phyloP scores from a whole-genome alignment of 495 filamentous ascomycete species.

The Hypoxylon trugodes region DNA sequence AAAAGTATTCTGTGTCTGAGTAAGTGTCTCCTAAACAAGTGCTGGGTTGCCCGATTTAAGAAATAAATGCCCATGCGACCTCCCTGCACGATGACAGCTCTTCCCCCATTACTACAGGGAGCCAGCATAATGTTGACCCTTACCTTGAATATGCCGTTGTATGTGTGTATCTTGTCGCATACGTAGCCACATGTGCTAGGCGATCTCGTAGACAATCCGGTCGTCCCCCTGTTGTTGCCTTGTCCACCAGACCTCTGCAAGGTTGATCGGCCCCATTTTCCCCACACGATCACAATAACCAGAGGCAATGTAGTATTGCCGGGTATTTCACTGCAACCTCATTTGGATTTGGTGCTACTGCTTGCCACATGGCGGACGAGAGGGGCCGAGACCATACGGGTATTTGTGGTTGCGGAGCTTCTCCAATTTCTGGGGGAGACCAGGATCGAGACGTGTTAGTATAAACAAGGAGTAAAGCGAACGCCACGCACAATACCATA shows the following conservation, averaged over 20 bases:
- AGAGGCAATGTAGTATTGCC: conserved; percentile 30
- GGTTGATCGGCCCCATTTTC: conserved; percentile 8
- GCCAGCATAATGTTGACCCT: conserved; percentile 2
- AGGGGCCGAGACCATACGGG: conserved; percentile 25
- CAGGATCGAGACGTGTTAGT: not conserved
- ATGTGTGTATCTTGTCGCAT: not conserved
- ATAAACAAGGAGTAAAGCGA: too few species aligned
- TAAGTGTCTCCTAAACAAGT: not conserved
- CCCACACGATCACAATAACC: conserved; percentile 25
- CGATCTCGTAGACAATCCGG: not conserved
- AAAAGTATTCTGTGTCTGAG: not conserved
- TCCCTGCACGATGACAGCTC: conserved; percentile 1
- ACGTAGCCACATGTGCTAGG: conserved; percentile 10
- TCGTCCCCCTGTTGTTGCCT: conserved; percentile 6
- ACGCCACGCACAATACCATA: too few species aligned
- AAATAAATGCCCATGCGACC: conserved; percentile 4
- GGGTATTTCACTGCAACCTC: conserved; percentile 28
- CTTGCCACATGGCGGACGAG: conserved; percentile 17
- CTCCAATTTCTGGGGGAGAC: not conserved
- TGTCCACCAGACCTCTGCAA: conserved; percentile 12
- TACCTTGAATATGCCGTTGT: conserved; percentile 22
- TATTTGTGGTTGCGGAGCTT: conserved; percentile 8
- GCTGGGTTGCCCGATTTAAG: conserved; percentile 9
- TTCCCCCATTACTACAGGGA: conserved; percentile 1
- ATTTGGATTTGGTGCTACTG: conserved; percentile 11